Conservation (phyloP, 2,329 filamentous ascomycete genomes). For the Thielaviopsis punctulata region DNA sequence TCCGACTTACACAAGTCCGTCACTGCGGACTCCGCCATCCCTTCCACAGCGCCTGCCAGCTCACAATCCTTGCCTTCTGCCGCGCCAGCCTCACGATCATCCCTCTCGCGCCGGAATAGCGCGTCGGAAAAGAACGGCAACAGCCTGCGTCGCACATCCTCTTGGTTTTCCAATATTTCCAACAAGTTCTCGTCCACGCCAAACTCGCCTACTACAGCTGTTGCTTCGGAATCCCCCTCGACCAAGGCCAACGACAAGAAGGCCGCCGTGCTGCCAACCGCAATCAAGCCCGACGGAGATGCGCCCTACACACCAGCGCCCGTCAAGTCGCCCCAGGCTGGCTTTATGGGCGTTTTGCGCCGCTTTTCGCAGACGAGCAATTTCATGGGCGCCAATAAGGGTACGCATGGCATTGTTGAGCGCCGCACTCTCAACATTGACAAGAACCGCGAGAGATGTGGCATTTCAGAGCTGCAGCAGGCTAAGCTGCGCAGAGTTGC, state of each 20-base stretch:
- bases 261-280: slow-evolving; percentile 43
- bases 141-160: slow-evolving; percentile 41
- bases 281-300: slow-evolving; percentile 36
- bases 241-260: slow-evolving; percentile 22
- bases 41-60: slow-evolving; percentile 11
- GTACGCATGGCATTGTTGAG: slow-evolving; percentile 55
- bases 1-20: neutral
- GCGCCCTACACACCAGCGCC: slow-evolving; percentile 58
- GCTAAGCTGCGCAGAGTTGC: slow-evolving; percentile 73
- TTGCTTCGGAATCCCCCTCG: slow-evolving; percentile 16
- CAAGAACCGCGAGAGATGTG: slow-evolving; percentile 58
- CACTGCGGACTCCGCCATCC: neutral
- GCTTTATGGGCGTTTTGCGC: slow-evolving; percentile 67
- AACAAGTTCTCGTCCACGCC: slow-evolving; percentile 63
- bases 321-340: slow-evolving; percentile 48
- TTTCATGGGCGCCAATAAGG: slow-evolving; percentile 25
- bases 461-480: slow-evolving; percentile 60
- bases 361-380: slow-evolving; percentile 56
- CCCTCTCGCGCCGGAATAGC: slow-evolving; percentile 9
- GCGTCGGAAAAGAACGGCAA: slow-evolving; percentile 3
- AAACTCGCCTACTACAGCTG: slow-evolving; percentile 9
- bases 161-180: slow-evolving; percentile 87
- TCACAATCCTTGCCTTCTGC: slow-evolving; percentile 14
- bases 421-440: slow-evolving; percentile 76
- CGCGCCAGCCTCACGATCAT: slow-evolving; percentile 14